These are phyloP conservation scores for Cordyceps tenuipes DNA, from an alignment of 2,329 filamentous ascomycete genomes.

Conservation along the genomic window DNA sequence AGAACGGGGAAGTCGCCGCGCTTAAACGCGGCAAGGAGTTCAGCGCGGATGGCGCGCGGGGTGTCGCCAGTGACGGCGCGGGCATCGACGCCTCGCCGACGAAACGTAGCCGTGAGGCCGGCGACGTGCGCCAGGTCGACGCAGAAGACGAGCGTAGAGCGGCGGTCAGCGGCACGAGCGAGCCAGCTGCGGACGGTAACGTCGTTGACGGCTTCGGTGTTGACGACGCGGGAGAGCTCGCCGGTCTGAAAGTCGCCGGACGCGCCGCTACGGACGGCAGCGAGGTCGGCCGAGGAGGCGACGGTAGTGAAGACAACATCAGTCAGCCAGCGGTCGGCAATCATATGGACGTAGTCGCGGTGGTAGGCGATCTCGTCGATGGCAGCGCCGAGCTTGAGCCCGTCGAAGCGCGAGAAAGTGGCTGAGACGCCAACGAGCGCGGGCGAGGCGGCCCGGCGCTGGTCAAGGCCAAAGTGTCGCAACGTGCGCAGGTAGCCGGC, in stretches of 20 bases:
- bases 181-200: slow-evolving; percentile 83
- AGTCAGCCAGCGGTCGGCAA: slow-evolving; percentile 84
- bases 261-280: slow-evolving; percentile 51
- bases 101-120: slow-evolving; percentile 67
- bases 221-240: slow-evolving; percentile 75
- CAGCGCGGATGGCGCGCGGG: slow-evolving; percentile 54
- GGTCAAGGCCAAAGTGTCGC: slow-evolving; percentile 65
- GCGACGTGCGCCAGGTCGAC: slow-evolving; percentile 80
- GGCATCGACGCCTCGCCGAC: slow-evolving; percentile 70
- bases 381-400: slow-evolving; percentile 68
- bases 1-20: slow-evolving; percentile 73
- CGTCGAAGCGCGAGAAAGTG: slow-evolving; percentile 69
- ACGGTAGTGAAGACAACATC: slow-evolving; percentile 94
- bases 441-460: slow-evolving; percentile 37
- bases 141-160: slow-evolving; percentile 89
- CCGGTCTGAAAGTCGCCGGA: slow-evolving; percentile 70
- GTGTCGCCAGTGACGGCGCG: slow-evolving; percentile 82
- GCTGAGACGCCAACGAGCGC: slow-evolving; percentile 86
- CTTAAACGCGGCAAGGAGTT: slow-evolving; percentile 68
- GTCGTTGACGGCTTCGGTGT: slow-evolving; percentile 72
- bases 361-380: slow-evolving; percentile 97
- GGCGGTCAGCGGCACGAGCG: slow-evolving; percentile 61
- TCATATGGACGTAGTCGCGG: slow-evolving; percentile 60
- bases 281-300: slow-evolving; percentile 70
- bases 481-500: slow-evolving; percentile 67